Conservation (phyloP, 768 basidiomycete species). For the Dictyophora rubrovolvata region DNA sequence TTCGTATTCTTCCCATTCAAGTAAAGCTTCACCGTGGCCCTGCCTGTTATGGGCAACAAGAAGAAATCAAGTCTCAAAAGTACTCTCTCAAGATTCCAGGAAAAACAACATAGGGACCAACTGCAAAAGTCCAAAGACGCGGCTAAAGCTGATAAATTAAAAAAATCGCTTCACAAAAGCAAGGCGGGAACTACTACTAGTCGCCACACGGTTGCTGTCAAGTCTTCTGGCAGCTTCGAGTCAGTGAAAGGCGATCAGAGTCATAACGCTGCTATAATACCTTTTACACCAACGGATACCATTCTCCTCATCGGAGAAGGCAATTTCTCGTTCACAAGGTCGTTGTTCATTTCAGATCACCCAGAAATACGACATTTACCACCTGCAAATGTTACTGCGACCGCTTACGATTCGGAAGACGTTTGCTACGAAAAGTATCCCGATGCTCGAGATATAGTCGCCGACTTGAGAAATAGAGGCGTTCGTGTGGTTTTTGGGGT, state of each 20-base stretch:
- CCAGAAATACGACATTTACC: slow-evolving; percentile 41
- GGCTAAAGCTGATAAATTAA: not conserved
- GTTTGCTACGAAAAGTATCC: slow-evolving; percentile 79
- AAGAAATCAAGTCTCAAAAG: slow-evolving; percentile 6
- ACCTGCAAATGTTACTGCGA: slow-evolving; percentile 66
- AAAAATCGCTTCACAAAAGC: no score
- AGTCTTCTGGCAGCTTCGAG: not conserved
- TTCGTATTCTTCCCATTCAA: no score
- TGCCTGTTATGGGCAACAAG: no score
- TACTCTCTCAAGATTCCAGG: slow-evolving; percentile 1
- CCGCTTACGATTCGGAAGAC: slow-evolving; percentile 72
- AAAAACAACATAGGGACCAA: not conserved
- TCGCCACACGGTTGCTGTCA: no score
- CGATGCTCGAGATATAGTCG: slow-evolving; percentile 52
- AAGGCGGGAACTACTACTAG: not conserved
- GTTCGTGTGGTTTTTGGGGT: slow-evolving; percentile 68
- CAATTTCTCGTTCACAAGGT: slow-evolving; percentile 84
- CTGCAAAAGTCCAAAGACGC: slow-evolving; percentile 4
- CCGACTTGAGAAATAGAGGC: slow-evolving; percentile 43
- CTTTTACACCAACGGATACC: not conserved
- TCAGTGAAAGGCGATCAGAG: slow-evolving; percentile 1
- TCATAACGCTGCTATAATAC: not conserved
- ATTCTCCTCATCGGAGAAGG: slow-evolving; percentile 65
- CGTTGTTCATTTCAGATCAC: slow-evolving; percentile 47
- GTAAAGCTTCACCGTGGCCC: no score